phyloP scores from a whole-genome alignment of 2,329 filamentous ascomycete genomes.

The Graphiopsis chlorocephala region DNA sequence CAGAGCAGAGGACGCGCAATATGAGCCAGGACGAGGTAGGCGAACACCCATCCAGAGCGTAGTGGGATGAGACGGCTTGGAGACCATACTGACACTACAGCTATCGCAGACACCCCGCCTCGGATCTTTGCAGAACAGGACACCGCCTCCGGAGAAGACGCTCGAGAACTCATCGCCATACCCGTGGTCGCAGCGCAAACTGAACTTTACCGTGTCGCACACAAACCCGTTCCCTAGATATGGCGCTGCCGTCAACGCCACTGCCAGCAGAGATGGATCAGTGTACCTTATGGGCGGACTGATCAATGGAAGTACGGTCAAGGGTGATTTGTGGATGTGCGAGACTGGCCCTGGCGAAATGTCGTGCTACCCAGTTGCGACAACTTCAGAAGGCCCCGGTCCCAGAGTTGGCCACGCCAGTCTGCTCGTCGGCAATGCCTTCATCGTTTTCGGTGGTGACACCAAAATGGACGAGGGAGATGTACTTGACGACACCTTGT shows the following conservation, averaged over 20 bases:
- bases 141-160: constrained; percentile 38
- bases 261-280: constrained; percentile 92
- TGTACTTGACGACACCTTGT: constrained; percentile 88
- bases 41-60: neutral
- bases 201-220: constrained; percentile 80
- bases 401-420: constrained; percentile 93
- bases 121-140: constrained; percentile 22
- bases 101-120: constrained; percentile 17
- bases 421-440: constrained; percentile 93
- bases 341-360: constrained; percentile 80
- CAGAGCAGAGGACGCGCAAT: constrained; percentile 57
- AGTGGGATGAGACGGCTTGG: neutral
- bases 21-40: constrained; percentile 28
- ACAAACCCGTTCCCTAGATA: constrained; percentile 92
- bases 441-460: constrained; percentile 97
- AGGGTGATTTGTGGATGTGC: constrained; percentile 96
- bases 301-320: constrained; percentile 91
- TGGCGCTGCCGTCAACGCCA: constrained; percentile 90
- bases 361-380: constrained; percentile 86
- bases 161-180: constrained; percentile 75
- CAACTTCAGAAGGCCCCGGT: constrained; percentile 89
- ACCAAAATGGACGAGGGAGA: constrained; percentile 95
- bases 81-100: constrained; percentile 27
- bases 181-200: constrained; percentile 87
- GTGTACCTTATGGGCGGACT: constrained; percentile 97